A percentile compares a stretch with the other conserved stretches of the same genome.
Evolutionary conservation across 2,329 filamentous ascomycete species (phyloP).

Genomic region (Aspergillus transmontanensis): DNA sequence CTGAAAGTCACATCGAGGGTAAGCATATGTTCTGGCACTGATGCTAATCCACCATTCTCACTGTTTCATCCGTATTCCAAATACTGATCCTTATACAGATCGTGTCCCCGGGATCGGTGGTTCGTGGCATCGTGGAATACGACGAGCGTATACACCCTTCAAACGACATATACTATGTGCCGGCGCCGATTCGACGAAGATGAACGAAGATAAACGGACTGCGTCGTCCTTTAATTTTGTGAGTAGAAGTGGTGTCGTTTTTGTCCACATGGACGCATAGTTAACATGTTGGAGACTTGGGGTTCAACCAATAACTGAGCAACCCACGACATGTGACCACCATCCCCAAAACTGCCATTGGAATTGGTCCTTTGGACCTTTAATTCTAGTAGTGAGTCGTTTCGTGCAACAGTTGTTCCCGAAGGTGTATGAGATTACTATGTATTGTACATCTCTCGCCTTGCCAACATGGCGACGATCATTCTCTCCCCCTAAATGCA

Average conservation of each 20-base stretch:
- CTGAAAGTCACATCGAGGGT: background rate
- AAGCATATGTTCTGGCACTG: background rate
- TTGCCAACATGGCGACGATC: background rate
- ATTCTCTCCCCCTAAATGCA: background rate
- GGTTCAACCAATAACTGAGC: background rate
- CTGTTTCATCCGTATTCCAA: background rate
- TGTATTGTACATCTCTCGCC: background rate
- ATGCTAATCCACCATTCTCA: background rate
- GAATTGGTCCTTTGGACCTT: background rate
- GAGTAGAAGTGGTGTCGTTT: background rate
- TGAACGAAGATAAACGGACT: background rate
- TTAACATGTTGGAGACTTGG: background rate
- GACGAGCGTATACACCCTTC: background rate
- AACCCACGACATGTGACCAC: background rate
- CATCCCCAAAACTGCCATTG: background rate
- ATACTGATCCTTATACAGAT: constrained; percentile 1
- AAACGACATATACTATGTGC: background rate
- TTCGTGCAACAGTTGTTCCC: background rate
- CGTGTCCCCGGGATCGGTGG: background rate
- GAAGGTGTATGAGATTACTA: background rate
- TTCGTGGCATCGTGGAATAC: background rate
- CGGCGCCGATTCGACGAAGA: background rate
- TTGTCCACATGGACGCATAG: background rate
- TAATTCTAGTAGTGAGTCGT: background rate
- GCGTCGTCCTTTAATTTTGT: background rate